A percentile compares a stretch with the other conserved stretches of the same genome.
Conservation (phyloP, 148 eudicot species). For the Nepenthes gracilis region DNA sequence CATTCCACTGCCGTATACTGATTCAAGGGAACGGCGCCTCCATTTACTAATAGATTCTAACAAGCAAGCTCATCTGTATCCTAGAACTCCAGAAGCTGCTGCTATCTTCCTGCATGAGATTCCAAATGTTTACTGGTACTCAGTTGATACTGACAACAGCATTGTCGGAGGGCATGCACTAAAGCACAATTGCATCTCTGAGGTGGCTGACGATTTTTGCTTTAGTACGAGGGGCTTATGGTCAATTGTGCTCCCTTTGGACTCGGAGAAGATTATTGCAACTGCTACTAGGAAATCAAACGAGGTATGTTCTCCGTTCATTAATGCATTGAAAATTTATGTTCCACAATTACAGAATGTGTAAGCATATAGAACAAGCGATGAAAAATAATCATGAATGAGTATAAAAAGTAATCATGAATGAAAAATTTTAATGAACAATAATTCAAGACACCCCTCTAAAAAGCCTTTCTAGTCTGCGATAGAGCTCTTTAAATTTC, state of each 20-base stretch:
- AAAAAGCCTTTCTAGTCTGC: too few species aligned
- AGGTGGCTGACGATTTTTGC: slow-evolving; percentile 53
- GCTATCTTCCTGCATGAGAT: slow-evolving; percentile 53
- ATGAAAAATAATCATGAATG: too few species aligned
- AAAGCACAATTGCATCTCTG: slow-evolving; percentile 38
- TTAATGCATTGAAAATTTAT: not conserved
- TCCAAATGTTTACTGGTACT: slow-evolving; percentile 84
- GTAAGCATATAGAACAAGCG: too few species aligned
- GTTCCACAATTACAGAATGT: too few species aligned
- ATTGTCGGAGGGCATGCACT: slow-evolving; percentile 66
- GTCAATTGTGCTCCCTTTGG: slow-evolving; percentile 80
- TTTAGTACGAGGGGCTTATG: slow-evolving; percentile 60
- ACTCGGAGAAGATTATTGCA: slow-evolving; percentile 76
- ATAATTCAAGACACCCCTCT: too few species aligned
- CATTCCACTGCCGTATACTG: slow-evolving; percentile 75
- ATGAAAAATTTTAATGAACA: too few species aligned
- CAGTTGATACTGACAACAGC: slow-evolving; percentile 62
- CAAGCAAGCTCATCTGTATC: slow-evolving; percentile 58
- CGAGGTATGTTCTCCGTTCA: slow-evolving; percentile 46
- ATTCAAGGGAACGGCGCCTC: slow-evolving; percentile 77
- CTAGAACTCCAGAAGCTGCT: slow-evolving; percentile 72
- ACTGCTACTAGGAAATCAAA: slow-evolving; percentile 55
- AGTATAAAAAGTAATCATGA: too few species aligned
- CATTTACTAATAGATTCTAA: slow-evolving; percentile 71
- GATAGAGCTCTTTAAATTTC: too few species aligned